These are phyloP conservation scores for Calycina herbarum DNA, from an alignment of 2,329 filamentous ascomycete genomes.

Conservation along the genomic window DNA sequence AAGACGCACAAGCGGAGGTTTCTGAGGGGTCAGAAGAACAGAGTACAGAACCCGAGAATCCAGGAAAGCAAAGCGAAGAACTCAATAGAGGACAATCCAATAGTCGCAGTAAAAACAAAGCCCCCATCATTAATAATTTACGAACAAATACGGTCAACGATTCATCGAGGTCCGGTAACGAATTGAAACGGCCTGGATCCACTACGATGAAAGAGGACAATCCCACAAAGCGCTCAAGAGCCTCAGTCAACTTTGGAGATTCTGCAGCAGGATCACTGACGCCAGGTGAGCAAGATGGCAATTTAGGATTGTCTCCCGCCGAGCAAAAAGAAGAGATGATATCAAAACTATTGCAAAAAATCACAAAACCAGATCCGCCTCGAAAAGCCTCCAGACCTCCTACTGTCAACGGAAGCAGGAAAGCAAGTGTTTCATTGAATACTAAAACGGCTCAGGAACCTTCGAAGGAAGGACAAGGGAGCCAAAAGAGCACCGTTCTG, in stretches of 20 bases:
- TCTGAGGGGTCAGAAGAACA: not conserved
- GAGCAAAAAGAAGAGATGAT: not conserved
- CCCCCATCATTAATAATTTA: not conserved
- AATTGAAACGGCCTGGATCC: not conserved
- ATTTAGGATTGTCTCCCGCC: not conserved
- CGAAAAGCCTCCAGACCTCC: slow-evolving; percentile 1
- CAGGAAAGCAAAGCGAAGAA: not conserved
- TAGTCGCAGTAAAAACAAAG: not conserved
- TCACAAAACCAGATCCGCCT: slow-evolving; percentile 38
- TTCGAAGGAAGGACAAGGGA: not conserved
- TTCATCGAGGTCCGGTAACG: not conserved
- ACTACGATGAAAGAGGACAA: not conserved
- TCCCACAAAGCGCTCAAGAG: not conserved
- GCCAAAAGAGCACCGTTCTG: slow-evolving; percentile 27
- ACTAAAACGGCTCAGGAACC: not conserved
- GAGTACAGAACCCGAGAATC: slow-evolving; percentile 15
- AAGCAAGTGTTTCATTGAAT: not conserved
- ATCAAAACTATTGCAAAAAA: slow-evolving; percentile 39
- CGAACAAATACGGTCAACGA: not conserved
- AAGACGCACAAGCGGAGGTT: slow-evolving; percentile 16
- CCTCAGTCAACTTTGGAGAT: not conserved
- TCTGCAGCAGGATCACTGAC: not conserved
- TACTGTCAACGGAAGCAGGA: not conserved
- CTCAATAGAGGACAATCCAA: not conserved
- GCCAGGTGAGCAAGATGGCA: not conserved